Conservation (phyloP, 768 basidiomycete genomes). For the Plicaturopsis crispa region DNA sequence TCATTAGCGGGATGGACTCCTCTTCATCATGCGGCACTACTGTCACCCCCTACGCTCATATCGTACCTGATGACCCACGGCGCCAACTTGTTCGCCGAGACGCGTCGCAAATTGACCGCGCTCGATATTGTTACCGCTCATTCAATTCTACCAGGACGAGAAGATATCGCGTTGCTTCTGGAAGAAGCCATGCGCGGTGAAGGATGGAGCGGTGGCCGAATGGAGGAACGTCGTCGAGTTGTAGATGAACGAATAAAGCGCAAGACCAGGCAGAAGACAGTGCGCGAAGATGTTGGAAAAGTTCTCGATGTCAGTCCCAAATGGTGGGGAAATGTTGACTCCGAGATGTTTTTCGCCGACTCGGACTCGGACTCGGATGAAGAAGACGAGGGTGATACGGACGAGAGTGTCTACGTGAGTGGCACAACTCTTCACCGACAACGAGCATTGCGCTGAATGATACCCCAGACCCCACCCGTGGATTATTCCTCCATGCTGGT, state of each 20-base stretch:
- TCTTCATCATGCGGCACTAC: constrained; percentile 83
- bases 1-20: constrained; percentile 87
- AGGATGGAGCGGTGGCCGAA: constrained; percentile 75
- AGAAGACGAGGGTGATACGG: constrained; percentile 38
- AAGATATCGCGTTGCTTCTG: constrained; percentile 80
- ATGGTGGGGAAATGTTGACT: constrained; percentile 59
- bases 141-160: constrained; percentile 71
- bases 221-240: constrained; percentile 58
- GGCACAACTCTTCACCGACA: not conserved
- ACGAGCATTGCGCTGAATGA: constrained; percentile 11
- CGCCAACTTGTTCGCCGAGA: constrained; percentile 73
- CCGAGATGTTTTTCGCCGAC: constrained; percentile 18
- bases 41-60: constrained; percentile 85
- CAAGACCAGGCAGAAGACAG: constrained; percentile 40
- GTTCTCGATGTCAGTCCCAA: constrained; percentile 46
- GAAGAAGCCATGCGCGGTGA: constrained; percentile 83
- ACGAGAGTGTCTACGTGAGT: constrained; percentile 42
- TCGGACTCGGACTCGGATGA: constrained; percentile 36
- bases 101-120: constrained; percentile 74
- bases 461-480: constrained; percentile 55
- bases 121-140: constrained; percentile 87
- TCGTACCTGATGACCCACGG: constrained; percentile 91
- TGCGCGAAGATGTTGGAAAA: constrained; percentile 53
- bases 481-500: constrained; percentile 90
- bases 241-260: constrained; percentile 52